A percentile compares a stretch with the other conserved stretches of the same genome.
Conservation (phyloP, 805 yeast species). For the Metschnikowia picachoensis region DNA sequence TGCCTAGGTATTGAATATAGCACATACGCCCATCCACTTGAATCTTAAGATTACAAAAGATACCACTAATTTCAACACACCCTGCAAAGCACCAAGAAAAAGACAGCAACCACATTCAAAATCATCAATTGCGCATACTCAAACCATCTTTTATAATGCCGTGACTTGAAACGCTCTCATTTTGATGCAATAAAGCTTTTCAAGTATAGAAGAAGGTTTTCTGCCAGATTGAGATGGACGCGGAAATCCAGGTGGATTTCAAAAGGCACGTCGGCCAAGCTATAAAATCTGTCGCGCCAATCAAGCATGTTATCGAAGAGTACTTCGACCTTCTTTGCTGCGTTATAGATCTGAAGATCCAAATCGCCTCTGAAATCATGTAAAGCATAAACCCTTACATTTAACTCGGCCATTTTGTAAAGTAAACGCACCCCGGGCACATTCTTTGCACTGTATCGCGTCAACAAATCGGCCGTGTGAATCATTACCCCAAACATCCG, state of each 20-base stretch:
- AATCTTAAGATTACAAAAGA: no score
- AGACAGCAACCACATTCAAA: no score
- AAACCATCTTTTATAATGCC: no score
- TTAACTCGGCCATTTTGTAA: constrained; percentile 2
- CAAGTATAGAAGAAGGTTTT: not conserved
- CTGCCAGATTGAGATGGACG: not conserved
- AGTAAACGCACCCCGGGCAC: constrained; percentile 1
- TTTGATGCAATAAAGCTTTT: not conserved
- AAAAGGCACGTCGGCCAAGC: not conserved
- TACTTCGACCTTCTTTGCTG: not conserved
- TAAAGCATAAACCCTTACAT: not conserved
- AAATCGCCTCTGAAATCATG: not conserved
- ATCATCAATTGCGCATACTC: no score
- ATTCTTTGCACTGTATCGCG: not conserved
- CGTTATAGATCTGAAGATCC: not conserved
- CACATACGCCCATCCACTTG: no score
- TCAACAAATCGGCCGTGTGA: not conserved
- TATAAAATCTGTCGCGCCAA: not conserved
- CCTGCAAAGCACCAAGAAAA: no score
- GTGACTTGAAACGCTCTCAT: no score
- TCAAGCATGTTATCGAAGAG: not conserved
- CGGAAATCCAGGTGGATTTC: not conserved
- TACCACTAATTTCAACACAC: no score
- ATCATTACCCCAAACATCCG: not conserved
- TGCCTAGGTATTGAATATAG: no score